phyloP scores from a whole-genome alignment of 306 rosid genomes.

The Lathyrus oleraceus region DNA sequence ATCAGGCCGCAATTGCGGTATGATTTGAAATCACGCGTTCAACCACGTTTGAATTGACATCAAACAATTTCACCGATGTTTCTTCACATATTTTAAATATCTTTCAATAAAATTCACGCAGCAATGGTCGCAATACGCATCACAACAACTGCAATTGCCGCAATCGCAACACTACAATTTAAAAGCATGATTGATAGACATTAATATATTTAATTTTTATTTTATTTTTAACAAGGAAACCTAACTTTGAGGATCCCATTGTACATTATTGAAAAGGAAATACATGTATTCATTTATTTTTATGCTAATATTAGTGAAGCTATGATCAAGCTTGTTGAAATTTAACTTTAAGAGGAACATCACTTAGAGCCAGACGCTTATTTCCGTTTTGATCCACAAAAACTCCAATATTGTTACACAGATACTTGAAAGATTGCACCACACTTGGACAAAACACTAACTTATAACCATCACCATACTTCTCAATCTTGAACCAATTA shows the following conservation, averaged over 20 bases:
- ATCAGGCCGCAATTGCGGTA: too few species aligned
- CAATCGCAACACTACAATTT: too few species aligned
- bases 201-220: not conserved
- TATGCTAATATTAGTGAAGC: too few species aligned
- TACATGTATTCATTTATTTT: not conserved
- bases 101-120: too few species aligned
- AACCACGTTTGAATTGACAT: too few species aligned
- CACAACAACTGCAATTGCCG: too few species aligned
- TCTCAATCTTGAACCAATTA: conserved; percentile 63
- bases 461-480: conserved; percentile 41
- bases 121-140: too few species aligned
- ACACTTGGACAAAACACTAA: conserved; percentile 57
- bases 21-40: too few species aligned
- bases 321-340: not conserved
- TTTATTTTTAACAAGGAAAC: not conserved
- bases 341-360: conserved; percentile 15
- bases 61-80: too few species aligned
- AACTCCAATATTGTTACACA: conserved; percentile 26
- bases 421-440: conserved; percentile 15
- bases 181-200: too few species aligned
- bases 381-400: conserved; percentile 4
- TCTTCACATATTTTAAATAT: too few species aligned
- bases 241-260: not conserved
- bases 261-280: not conserved
- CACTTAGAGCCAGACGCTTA: conserved; percentile 26